Evolutionary conservation across 306 rosid genomes (phyloP), one percentile per base, ranked within the genome.

Genomic region (Amphicarpaea edgeworthii): DNA sequence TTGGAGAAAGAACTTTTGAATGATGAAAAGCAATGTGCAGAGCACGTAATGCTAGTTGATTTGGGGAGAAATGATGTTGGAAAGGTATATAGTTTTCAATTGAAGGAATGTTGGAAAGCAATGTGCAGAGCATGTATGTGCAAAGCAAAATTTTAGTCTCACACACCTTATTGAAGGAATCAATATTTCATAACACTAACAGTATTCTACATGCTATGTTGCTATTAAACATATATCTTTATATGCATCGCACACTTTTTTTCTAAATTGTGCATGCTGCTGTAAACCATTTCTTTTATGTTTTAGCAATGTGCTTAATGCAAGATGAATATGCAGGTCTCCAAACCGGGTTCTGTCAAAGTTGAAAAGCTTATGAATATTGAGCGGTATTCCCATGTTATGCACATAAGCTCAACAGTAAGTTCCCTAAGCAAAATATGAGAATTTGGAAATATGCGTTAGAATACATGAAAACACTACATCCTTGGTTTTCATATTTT

Each of bases 341-440:
- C 96, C 9, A 95, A 85, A 86, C 87, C 92, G 11, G 99, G 97
- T 43, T 95, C 99, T 38, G 97, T 95, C 12, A 84, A 82, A 71
- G 97, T 92, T 76, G 97, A 95, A 82, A 85, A 88, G 84, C 88
- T 92, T 42, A 95, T 90, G 99, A 89, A 92, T 60, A 77, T 95
- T 20, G 99, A 95, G 87, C 93, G 93, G 28, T 95, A 90, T 85
- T 95, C 99, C 81, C 99, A 95, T 83, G 99, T 95, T 49, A 95
- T 95, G 99, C 99, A 95, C 82, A 88, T 95, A 55, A 95, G 99
- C 80, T 95, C 99, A 14, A 95, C 99, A 5, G 99, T 92, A 86
- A 92, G 97, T 77, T 69, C 53, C 79, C 72, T 1, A 7, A 17
- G 57, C 77, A 45, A 49, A 7, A 50, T 30, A 46, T 46, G n/a